Evolutionary conservation across 73 alveolate species (phyloP).

Genomic region (Uronychia setigera): DNA sequence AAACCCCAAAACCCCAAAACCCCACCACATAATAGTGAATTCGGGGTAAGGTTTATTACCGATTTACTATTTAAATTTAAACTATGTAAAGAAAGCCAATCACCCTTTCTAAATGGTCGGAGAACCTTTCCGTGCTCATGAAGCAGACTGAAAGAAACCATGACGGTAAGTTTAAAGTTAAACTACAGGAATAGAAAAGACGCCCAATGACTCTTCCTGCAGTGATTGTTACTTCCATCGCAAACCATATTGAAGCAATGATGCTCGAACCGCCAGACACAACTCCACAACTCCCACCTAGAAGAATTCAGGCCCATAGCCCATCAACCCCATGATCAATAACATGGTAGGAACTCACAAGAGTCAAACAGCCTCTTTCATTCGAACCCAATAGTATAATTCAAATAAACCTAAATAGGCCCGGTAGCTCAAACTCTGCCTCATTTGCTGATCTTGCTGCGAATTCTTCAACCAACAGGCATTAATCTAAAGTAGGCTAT

Average conservation of each 20-base stretch:
- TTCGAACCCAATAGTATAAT: background rate
- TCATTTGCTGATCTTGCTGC: background rate
- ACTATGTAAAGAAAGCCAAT: no score
- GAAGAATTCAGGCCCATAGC: background rate
- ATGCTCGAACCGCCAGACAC: slow-evolving; percentile 2
- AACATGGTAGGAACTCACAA: background rate
- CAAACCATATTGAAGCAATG: background rate
- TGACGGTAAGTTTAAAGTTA: no score
- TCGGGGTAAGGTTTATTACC: no score
- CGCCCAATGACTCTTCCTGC: slow-evolving; percentile 5
- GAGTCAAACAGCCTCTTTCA: background rate
- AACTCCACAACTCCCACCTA: background rate
- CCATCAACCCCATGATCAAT: slow-evolving; percentile 1
- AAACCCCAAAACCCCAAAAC: no score
- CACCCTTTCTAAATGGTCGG: no score
- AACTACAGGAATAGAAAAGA: background rate
- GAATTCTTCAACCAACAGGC: background rate
- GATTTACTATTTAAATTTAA: no score
- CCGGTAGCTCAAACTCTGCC: background rate
- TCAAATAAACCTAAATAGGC: background rate
- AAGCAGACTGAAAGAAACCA: no score
- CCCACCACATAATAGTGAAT: no score
- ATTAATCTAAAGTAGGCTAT: background rate
- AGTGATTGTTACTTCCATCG: background rate
- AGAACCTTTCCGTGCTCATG: no score